Conservation (phyloP, 768 basidiomycete species). For the Cystofilobasidium capitatum region DNA sequence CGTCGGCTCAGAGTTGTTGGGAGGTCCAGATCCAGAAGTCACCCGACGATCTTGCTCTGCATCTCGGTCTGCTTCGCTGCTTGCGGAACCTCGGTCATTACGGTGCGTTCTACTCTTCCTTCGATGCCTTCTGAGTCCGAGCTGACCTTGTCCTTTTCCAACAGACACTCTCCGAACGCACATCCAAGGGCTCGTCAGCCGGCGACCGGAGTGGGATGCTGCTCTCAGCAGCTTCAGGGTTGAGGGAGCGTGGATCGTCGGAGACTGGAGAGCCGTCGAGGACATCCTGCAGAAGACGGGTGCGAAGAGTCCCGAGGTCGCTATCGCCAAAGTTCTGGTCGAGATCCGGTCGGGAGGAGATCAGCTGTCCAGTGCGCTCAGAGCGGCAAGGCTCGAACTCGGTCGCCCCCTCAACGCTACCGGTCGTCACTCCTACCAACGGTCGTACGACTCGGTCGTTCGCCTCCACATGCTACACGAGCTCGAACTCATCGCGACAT, state of each 20-base stretch:
- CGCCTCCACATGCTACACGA: conserved; percentile 81
- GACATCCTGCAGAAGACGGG: conserved; percentile 44
- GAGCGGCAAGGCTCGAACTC: conserved; percentile 57
- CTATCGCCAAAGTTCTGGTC: conserved; percentile 68
- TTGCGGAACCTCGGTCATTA: conserved; percentile 92
- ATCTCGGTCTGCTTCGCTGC: conserved; percentile 81
- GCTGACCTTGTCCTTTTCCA: neutral
- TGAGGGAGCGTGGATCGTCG: conserved; percentile 92
- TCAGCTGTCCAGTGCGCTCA: conserved; percentile 47
- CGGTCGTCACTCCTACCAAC: conserved; percentile 67
- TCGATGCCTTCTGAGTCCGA: neutral
- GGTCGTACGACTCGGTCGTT: conserved; percentile 75
- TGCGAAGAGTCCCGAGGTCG: conserved; percentile 50
- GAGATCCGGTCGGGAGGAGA: conserved; percentile 58
- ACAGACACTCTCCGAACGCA: conserved; percentile 89
- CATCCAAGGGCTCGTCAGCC: conserved; percentile 67
- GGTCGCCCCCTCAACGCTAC: conserved; percentile 75
- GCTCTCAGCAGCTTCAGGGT: conserved; percentile 72
- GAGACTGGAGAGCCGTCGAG: conserved; percentile 79
- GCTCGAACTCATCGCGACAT: conserved; percentile 45
- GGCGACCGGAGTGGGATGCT: conserved; percentile 72
- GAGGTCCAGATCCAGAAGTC: conserved; percentile 83
- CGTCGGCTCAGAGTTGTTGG: conserved; percentile 98
- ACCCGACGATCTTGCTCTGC: conserved; percentile 78
- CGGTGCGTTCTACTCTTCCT: conserved; percentile 48